Percentiles rank a stretch among this genome's conserved stretches.
Conservation (phyloP, 2,329 filamentous ascomycete genomes). For the Beauveria sp. region DNA sequence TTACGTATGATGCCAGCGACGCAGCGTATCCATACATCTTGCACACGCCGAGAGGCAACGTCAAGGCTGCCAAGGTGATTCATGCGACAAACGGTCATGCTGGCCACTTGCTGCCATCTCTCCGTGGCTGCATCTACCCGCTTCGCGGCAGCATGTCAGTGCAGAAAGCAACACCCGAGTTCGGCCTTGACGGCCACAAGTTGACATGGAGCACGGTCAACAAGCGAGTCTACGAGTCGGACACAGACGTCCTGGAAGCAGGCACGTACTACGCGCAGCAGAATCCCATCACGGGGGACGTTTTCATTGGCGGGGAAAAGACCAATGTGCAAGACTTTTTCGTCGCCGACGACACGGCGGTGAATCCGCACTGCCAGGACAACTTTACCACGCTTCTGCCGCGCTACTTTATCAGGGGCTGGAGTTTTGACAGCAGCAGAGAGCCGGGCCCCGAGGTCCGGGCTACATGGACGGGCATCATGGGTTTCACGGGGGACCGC, state of each 20-base stretch:
- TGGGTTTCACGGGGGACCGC: constrained; percentile 36
- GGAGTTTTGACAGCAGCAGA: constrained; percentile 14
- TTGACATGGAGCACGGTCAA: constrained; percentile 30
- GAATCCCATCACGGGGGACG: constrained; percentile 22
- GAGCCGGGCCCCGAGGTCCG: constrained; percentile 19
- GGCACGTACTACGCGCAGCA: constrained; percentile 5
- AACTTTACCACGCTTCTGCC: constrained; percentile 29
- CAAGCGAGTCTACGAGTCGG: constrained; percentile 35
- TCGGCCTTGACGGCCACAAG: constrained; percentile 6
- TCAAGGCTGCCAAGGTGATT: constrained; percentile 27
- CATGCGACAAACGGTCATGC: constrained; percentile 36
- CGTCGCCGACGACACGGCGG: constrained; percentile 30
- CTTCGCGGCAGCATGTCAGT: constrained; percentile 35
- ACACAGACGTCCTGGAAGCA: constrained; percentile 30
- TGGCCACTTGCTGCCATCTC: constrained; percentile 31
- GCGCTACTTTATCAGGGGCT: constrained; percentile 24
- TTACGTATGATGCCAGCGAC: constrained; percentile 6
- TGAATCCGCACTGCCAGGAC: constrained; percentile 24
- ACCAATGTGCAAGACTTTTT: constrained; percentile 28
- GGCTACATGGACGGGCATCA: constrained; percentile 38
- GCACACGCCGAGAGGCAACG: constrained; percentile 26
- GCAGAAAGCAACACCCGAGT: constrained; percentile 22
- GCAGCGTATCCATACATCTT: constrained; percentile 20
- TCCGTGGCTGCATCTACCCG: constrained; percentile 30
- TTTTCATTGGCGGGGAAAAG: constrained; percentile 43